Base-by-base conservation (phyloP, 1,139 yeast genomes). In the Yamadazyma aaseri region DNA sequence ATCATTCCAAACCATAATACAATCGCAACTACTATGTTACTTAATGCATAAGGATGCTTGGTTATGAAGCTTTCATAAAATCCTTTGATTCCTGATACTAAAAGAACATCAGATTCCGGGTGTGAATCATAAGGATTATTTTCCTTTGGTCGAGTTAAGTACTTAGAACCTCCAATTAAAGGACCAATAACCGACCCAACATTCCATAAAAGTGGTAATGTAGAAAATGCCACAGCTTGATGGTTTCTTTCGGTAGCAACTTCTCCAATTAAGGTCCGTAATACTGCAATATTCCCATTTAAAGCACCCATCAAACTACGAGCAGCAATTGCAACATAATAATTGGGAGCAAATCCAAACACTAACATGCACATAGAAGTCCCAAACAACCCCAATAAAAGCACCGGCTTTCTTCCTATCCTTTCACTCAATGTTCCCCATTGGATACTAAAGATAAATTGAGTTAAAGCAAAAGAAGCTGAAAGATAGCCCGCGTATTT, bases 221-320 rank as follows among this genome's bases (percentile, higher is more conserved):
- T 73, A 27, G 79, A 66, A 50, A 79, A 77, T 2, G 83, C 84
- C 11, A 78, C 43, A 2, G 82, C 79, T 49, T 79, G 84, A 47
- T 79, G 83, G 30, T 63, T 60, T 38, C 76, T 65, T 39, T 77
- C 75, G 1, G 57, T 63, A 6, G 80, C 81, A 14, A 76, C 59
- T 50, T 79, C 86, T 1, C 84, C 86, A 31, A 80, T 63, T 32
- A 71, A 56, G 0, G 86, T 80, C 46, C 86, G 60, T 31, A 79
- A 54, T 3, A 79, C 82, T 0, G 82, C 78, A 7, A 77, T 73
- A 46, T 78, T 79, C 4, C 85, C 85, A 50, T 79, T 79, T 22
- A 78, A 58, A 11, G 75, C 60, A 0, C 86, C 86, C 54, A 75
- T 70, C 20, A 73, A 45, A 15, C 71, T 54, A 45, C 84, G 60